Conservation (phyloP, 768 basidiomycete genomes). For the Leccinum arenicola region DNA sequence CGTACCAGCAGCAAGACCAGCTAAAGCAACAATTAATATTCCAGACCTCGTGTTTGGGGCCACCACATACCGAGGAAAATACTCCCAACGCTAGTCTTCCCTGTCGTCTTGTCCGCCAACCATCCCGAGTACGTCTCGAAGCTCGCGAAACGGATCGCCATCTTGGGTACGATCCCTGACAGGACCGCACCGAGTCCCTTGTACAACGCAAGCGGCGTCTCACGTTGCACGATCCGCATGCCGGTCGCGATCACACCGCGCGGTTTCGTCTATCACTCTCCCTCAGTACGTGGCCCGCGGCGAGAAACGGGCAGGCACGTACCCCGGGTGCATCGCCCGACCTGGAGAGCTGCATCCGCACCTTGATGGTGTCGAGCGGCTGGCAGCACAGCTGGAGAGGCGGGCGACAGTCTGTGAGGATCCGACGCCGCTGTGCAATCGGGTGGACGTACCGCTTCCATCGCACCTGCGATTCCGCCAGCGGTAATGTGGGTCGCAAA, state of each 20-base stretch:
- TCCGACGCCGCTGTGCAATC: not conserved
- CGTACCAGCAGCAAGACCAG: slow-evolving; percentile 93
- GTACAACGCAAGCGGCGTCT: slow-evolving; percentile 94
- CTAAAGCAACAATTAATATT: slow-evolving; percentile 38
- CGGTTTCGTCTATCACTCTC: slow-evolving; percentile 72
- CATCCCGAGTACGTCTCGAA: slow-evolving; percentile 92
- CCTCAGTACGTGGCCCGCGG: not conserved
- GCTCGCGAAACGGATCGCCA: slow-evolving; percentile 98
- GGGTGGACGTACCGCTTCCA: slow-evolving; percentile 71
- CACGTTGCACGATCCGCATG: slow-evolving; percentile 78
- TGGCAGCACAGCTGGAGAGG: slow-evolving; percentile 68
- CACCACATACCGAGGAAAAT: slow-evolving; percentile 78
- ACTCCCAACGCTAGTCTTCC: slow-evolving; percentile 71
- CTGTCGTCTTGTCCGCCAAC: slow-evolving; percentile 73
- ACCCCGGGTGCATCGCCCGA: slow-evolving; percentile 81
- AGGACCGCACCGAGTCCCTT: slow-evolving; percentile 97
- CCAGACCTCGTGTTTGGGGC: not conserved
- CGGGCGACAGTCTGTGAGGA: slow-evolving; percentile 3
- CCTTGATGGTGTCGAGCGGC: slow-evolving; percentile 98
- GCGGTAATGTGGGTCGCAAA: slow-evolving; percentile 91
- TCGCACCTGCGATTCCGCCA: slow-evolving; percentile 90
- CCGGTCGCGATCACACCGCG: slow-evolving; percentile 94
- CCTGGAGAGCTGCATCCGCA: slow-evolving; percentile 97
- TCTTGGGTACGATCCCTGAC: slow-evolving; percentile 97
- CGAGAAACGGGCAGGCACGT: slow-evolving; percentile 33